Conservation (phyloP, 2,329 filamentous ascomycete species). For the Neoarthrinium moseri region DNA sequence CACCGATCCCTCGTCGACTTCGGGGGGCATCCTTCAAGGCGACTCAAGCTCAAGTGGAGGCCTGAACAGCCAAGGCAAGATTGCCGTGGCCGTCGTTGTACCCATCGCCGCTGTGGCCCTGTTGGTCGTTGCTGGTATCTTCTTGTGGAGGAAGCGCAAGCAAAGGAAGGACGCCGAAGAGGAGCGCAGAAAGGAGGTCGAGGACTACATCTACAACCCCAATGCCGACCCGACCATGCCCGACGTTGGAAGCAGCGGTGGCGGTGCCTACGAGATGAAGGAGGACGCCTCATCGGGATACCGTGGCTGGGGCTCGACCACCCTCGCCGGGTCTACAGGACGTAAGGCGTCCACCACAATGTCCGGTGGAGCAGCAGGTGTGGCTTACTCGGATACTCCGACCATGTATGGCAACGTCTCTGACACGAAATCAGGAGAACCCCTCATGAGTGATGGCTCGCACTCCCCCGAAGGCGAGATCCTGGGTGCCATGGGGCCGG, state of each 20-base stretch:
- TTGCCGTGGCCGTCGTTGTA: constrained; percentile 90
- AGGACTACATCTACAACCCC: constrained; percentile 97
- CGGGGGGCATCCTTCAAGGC: constrained; percentile 17
- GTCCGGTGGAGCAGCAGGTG: constrained; percentile 68
- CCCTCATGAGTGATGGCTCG: constrained; percentile 52
- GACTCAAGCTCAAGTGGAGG: constrained; percentile 35
- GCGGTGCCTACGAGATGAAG: constrained; percentile 68
- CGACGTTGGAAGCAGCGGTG: constrained; percentile 40
- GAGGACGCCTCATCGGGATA: constrained; percentile 80
- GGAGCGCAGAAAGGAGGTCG: constrained; percentile 88
- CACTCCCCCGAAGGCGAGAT: constrained; percentile 74
- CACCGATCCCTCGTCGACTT: constrained; percentile 15
- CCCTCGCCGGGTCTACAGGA: constrained; percentile 63
- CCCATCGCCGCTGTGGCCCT: constrained; percentile 86
- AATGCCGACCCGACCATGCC: constrained; percentile 84
- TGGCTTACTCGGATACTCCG: constrained; percentile 75
- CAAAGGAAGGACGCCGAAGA: constrained; percentile 82
- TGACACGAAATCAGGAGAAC: constrained; percentile 69
- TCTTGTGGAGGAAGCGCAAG: constrained; percentile 87
- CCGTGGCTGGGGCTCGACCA: constrained; percentile 89
- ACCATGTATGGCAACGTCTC: constrained; percentile 59
- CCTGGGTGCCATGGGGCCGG: constrained; percentile 77
- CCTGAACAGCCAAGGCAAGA: constrained; percentile 65
- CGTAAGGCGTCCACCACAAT: constrained; percentile 88
- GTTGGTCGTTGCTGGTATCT: constrained; percentile 72